Evolutionary conservation across 495 filamentous ascomycete genomes (phyloP).

Genomic region (Penicillium goetzii): DNA sequence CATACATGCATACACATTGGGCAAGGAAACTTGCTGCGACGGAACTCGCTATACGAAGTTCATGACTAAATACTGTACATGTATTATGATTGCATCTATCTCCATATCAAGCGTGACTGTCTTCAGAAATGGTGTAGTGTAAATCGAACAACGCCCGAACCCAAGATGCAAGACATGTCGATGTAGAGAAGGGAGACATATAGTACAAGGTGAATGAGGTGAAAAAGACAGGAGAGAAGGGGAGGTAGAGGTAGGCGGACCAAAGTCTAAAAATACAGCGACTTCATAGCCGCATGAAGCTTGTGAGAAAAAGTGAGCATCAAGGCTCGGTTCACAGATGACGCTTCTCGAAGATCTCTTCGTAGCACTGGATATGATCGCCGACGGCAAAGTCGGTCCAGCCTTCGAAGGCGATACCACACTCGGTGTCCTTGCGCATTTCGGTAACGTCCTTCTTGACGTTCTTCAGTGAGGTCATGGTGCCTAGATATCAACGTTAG

Average conservation of each 20-base stretch:
- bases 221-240: conserved; percentile 17
- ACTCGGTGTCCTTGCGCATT: conserved; percentile 90
- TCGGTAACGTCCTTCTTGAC: conserved; percentile 87
- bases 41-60: neutral
- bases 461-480: conserved; percentile 80
- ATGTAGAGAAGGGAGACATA: conserved; percentile 16
- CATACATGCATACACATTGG: neutral
- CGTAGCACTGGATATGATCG: conserved; percentile 85
- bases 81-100: conserved; percentile 1
- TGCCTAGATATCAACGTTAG: conserved; percentile 53
- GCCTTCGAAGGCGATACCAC: conserved; percentile 81
- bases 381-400: conserved; percentile 80
- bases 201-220: conserved; percentile 17
- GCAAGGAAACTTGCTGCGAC: neutral
- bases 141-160: conserved; percentile 27
- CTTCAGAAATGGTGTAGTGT: neutral
- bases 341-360: conserved; percentile 75
- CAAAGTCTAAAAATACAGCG: conserved; percentile 26
- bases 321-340: conserved; percentile 35
- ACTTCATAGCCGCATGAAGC: conserved; percentile 7
- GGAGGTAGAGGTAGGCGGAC: conserved; percentile 9
- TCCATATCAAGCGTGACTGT: conserved; percentile 10
- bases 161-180: conserved; percentile 23
- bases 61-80: neutral
- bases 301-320: neutral